Conservation (phyloP, 495 filamentous ascomycete species). For the Penicillium longicatenatum region DNA sequence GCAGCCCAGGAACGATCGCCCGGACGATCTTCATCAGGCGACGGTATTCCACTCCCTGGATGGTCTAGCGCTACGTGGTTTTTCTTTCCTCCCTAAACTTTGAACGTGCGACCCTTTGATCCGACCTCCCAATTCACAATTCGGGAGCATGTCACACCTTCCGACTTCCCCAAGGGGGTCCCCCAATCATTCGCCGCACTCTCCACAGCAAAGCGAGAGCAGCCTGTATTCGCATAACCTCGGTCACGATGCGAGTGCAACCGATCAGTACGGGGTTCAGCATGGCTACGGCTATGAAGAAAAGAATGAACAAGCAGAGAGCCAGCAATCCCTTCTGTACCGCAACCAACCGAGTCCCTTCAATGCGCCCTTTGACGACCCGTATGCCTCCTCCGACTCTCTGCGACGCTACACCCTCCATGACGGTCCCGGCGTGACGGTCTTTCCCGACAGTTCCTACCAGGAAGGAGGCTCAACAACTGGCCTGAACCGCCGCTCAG, state of each 20-base stretch:
- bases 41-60: constrained; percentile 13
- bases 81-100: not conserved
- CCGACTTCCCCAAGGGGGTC: constrained; percentile 19
- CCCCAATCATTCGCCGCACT: constrained; percentile 19
- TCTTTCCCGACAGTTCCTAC: constrained; percentile 48
- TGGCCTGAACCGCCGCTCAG: constrained; percentile 29
- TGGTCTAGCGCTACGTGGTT: constrained; percentile 9
- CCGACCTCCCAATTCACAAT: not conserved
- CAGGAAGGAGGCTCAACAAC: constrained; percentile 60
- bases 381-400: constrained; percentile 61
- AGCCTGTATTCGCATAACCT: constrained; percentile 21
- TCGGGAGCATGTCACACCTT: no score
- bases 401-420: constrained; percentile 41
- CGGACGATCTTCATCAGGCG: not conserved
- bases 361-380: constrained; percentile 68
- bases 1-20: constrained; percentile 1
- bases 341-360: constrained; percentile 58
- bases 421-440: constrained; percentile 31
- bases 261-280: constrained; percentile 11
- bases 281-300: constrained; percentile 33
- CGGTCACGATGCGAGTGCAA: constrained; percentile 3
- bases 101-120: constrained; percentile 1
- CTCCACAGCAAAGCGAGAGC: constrained; percentile 25
- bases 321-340: constrained; percentile 31
- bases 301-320: constrained; percentile 29